Conservation (phyloP, 2,329 filamentous ascomycete genomes). For the Bipolaris sorokiniana region DNA sequence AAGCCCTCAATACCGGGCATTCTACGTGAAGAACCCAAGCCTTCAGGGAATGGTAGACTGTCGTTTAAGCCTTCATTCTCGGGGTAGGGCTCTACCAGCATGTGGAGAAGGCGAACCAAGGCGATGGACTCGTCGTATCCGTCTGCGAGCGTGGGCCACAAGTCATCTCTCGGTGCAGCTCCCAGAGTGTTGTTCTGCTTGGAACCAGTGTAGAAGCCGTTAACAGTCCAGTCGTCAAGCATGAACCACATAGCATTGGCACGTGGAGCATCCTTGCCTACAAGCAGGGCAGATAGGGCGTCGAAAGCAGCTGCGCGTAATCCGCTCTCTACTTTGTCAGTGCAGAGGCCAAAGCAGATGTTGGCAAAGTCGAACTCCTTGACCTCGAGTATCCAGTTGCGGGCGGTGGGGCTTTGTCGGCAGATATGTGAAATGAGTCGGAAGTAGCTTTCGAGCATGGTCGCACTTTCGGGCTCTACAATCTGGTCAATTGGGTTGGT, state of each 20-base stretch:
- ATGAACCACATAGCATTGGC: constrained; percentile 78
- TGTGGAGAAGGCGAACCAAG: constrained; percentile 78
- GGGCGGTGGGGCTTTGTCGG: constrained; percentile 72
- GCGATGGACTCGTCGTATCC: constrained; percentile 86
- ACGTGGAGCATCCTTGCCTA: constrained; percentile 71
- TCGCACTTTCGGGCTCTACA: constrained; percentile 90
- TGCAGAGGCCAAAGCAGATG: constrained; percentile 78
- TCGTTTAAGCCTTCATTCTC: constrained; percentile 71
- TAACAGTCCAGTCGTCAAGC: constrained; percentile 76
- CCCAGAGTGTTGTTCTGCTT: constrained; percentile 38
- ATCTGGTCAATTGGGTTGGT: constrained; percentile 57
- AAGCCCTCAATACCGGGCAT: constrained; percentile 90
- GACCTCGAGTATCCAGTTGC: constrained; percentile 74
- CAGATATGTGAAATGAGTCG: constrained; percentile 84
- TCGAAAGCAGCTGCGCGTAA: constrained; percentile 85
- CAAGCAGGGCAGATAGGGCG: constrained; percentile 75
- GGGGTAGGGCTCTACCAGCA: constrained; percentile 70
- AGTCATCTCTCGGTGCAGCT: constrained; percentile 46
- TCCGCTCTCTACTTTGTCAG: constrained; percentile 75
- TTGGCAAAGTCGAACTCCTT: constrained; percentile 73
- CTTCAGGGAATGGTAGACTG: constrained; percentile 83
- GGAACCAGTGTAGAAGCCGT: constrained; percentile 42
- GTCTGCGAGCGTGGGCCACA: constrained; percentile 75
- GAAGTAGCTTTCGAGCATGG: constrained; percentile 95
- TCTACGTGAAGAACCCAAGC: constrained; percentile 76